phyloP scores from a whole-genome alignment of 257 asterid species.

The Solanum pimpinellifolium region DNA sequence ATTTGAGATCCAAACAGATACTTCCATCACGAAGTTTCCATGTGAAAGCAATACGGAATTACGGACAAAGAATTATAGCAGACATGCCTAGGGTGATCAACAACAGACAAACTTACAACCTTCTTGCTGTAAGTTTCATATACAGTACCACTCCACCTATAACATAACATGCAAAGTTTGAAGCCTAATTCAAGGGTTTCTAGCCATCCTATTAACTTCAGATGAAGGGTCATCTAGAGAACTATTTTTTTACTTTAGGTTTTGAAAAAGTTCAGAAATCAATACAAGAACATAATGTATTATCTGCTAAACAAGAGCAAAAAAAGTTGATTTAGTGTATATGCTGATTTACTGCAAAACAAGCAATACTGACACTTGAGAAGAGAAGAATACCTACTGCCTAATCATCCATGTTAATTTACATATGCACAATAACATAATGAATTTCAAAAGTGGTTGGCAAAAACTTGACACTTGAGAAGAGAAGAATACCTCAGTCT shows the following conservation, averaged over 20 bases:
- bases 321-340: neutral
- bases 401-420: neutral
- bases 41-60: neutral
- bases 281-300: neutral
- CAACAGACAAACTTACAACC: neutral
- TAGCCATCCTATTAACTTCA: neutral
- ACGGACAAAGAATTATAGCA: neutral
- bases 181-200: neutral
- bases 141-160: neutral
- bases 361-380: neutral
- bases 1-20: neutral
- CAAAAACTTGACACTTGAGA: neutral
- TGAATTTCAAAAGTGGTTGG: neutral
- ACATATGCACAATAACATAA: neutral
- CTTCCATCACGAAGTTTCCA: neutral
- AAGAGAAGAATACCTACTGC: neutral
- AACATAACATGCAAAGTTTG: neutral
- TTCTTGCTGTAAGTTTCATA: neutral
- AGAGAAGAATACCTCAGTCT: constrained; percentile 75
- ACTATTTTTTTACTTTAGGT: neutral
- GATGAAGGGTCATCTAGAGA: neutral
- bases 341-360: neutral
- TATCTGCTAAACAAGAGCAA: neutral
- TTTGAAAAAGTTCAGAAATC: neutral
- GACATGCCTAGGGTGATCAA: neutral